phyloP scores from a whole-genome alignment of 2,329 filamentous ascomycete genomes.

The Myriosclerotinia curreyana region DNA sequence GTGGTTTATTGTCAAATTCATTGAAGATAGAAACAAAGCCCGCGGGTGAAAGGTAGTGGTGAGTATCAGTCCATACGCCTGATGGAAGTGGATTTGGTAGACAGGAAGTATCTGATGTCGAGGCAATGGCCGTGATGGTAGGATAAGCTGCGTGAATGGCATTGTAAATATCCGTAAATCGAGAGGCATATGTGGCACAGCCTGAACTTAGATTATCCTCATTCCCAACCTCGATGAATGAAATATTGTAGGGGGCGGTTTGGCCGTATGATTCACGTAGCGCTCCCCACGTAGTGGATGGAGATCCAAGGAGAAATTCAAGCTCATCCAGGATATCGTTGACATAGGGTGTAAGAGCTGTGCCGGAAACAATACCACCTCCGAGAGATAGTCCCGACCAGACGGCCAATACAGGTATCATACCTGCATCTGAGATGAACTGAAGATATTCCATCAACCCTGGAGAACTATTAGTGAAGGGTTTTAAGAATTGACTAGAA shows the following conservation, averaged over 20 bases:
- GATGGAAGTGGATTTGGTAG: slow-evolving; percentile 22
- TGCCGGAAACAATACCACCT: slow-evolving; percentile 42
- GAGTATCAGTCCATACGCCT: slow-evolving; percentile 25
- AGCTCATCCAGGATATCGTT: slow-evolving; percentile 50
- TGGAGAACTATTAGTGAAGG: background rate
- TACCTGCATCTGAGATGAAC: slow-evolving; percentile 47
- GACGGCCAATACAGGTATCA: slow-evolving; percentile 47
- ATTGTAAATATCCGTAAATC: slow-evolving; percentile 48
- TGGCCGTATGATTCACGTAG: slow-evolving; percentile 48
- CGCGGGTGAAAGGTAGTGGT: slow-evolving; percentile 22
- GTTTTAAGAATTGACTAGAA: background rate
- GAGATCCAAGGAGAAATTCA: slow-evolving; percentile 49
- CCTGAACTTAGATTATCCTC: slow-evolving; percentile 45
- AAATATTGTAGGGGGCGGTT: slow-evolving; percentile 48
- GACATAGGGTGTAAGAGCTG: slow-evolving; percentile 45
- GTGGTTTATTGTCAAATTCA: slow-evolving; percentile 23
- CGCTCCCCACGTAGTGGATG: slow-evolving; percentile 45
- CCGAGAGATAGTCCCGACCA: slow-evolving; percentile 47
- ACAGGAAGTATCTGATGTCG: slow-evolving; percentile 20
- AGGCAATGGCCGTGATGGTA: slow-evolving; percentile 45
- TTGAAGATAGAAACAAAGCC: slow-evolving; percentile 24
- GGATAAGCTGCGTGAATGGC: slow-evolving; percentile 42
- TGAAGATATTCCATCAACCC: slow-evolving; percentile 29
- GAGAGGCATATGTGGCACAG: slow-evolving; percentile 40
- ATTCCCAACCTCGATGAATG: slow-evolving; percentile 44